Evolutionary conservation across 179 eudicot genomes (phyloP), one percentile per base, ranked within the genome.

Genomic region (Pouteria campechiana): DNA sequence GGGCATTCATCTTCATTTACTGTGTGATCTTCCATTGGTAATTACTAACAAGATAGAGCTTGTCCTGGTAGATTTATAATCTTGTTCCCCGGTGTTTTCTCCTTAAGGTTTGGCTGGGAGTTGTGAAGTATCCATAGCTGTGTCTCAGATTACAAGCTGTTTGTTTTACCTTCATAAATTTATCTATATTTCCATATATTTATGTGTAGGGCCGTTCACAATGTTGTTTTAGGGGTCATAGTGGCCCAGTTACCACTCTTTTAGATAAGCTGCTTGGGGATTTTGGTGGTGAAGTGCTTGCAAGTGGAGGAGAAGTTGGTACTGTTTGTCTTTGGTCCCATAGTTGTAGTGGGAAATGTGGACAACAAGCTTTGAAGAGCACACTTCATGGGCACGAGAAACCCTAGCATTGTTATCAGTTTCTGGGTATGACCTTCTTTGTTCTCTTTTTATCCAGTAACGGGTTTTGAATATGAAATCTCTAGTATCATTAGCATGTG

Each of bases 311-410:
- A 35, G 81, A 57, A 43, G 89, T 78, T 67, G 61, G 75, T 7
- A 80, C 82, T 39, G 88, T 82, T 59, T 85, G 90, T 54, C 70
- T 83, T 18, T 83, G 94, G 94, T 80, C 89, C 24, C 65, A 79
- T 18, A 41, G 62, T 57, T 74, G 79, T 4, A 58, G 56, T 30
- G 82, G 90, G 31, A 80, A 72, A 63, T 73, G 78, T 39, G 76
- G 88, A 38, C 76, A 72, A 30, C 80, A 69, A 30, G 79, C 76
- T 36, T 44, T 76, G 29, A 76, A 55, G 61, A 79, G 73, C 49
- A 76, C 89, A 57, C 53, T 80, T 10, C 37, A 68, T 46, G 90
- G 94, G 40, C 94, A 83, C 57, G 75, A 67, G 57, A 83, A 67
- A 44, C 78, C 90, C 44, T 80, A 14, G 74, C 52, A 34, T 51